Evolutionary conservation across 2,329 filamentous ascomycete species (phyloP).

Genomic region (Phyllosticta paracitricarpa): DNA sequence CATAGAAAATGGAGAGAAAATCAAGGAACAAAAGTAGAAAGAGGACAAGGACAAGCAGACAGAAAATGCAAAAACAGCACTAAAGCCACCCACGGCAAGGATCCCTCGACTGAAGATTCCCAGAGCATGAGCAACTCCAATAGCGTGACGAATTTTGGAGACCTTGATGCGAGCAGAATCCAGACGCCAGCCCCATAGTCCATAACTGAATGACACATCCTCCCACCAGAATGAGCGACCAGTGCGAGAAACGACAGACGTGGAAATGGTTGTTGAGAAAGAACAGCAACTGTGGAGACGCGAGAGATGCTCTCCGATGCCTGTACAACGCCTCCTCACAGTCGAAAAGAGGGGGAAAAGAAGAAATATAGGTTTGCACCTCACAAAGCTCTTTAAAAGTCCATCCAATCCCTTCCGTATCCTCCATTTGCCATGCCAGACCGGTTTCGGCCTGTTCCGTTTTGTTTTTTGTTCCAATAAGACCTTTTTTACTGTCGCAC

Average conservation of each 20-base stretch:
- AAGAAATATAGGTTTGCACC: background rate
- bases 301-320: background rate
- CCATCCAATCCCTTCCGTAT: background rate
- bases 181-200: background rate
- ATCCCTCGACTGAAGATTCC: background rate
- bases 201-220: background rate
- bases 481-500: background rate
- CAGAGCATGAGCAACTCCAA: background rate
- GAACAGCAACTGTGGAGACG: background rate
- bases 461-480: background rate
- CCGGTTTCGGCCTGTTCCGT: background rate
- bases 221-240: background rate
- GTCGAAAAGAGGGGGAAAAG: background rate
- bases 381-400: background rate
- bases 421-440: background rate
- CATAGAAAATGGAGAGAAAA: background rate
- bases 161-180: background rate
- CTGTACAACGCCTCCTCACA: background rate
- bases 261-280: background rate
- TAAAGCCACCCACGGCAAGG: background rate
- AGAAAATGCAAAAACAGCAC: background rate
- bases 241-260: background rate
- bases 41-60: background rate
- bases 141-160: background rate
- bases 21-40: background rate